A percentile compares a stretch with the other conserved stretches of the same genome.
Evolutionary conservation across 1,284 basidiomycete species (phyloP).

Genomic region (Cystobasidium sp.): DNA sequence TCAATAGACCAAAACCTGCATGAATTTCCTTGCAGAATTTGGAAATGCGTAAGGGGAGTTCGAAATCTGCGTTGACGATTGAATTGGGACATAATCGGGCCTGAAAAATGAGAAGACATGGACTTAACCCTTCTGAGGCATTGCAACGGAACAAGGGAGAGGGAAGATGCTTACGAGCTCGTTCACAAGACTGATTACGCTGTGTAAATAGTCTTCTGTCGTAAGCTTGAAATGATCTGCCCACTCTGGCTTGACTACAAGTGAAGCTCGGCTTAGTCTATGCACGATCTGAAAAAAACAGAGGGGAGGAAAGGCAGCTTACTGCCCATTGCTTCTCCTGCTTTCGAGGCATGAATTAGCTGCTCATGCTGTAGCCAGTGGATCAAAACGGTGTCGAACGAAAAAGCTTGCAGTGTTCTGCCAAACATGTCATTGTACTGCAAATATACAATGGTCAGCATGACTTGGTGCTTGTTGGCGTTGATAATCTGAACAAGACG

Average conservation of each 20-base stretch:
- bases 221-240: constrained; percentile 68
- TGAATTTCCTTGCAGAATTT: constrained; percentile 80
- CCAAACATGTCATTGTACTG: constrained; percentile 62
- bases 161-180: constrained; percentile 66
- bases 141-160: constrained; percentile 18
- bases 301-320: constrained; percentile 54
- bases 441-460: constrained; percentile 60
- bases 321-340: constrained; percentile 69
- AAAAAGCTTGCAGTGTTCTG: constrained; percentile 58
- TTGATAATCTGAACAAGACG: background rate
- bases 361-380: constrained; percentile 68
- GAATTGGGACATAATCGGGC: constrained; percentile 66
- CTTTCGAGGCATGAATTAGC: constrained; percentile 66
- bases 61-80: constrained; percentile 78
- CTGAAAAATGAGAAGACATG: constrained; percentile 19
- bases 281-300: constrained; percentile 15
- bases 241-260: constrained; percentile 71
- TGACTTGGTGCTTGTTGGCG: background rate
- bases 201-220: constrained; percentile 83
- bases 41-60: constrained; percentile 76
- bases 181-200: constrained; percentile 76
- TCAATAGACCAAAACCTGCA: constrained; percentile 82
- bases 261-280: background rate
- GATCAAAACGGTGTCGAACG: constrained; percentile 69
- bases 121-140: background rate